Base-by-base conservation (phyloP, 768 basidiomycete genomes). In the Mycena floridula region DNA sequence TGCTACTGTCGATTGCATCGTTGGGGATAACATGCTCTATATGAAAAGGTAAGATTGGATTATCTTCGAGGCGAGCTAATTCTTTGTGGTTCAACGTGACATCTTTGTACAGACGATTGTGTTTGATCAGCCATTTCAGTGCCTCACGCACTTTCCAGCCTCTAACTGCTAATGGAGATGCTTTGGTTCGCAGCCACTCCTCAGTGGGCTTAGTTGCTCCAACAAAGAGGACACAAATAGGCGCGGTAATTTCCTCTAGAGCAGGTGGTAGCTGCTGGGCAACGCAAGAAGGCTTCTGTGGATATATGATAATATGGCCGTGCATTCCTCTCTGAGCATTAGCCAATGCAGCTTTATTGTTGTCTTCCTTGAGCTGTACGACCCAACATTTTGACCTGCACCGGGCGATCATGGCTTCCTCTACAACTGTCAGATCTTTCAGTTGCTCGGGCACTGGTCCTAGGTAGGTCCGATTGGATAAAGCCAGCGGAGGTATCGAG, bases 301-400 rank as follows among this genome's bases (percentile, higher is more conserved):
- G 70, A 54, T 64, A 68, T 2, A 70, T 57, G 18, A 74, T 66
- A 6, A 68, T 54, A 50, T 72, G 62, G 0, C 72, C 72, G 41
- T 53, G 53, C 7, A 70, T 13, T 1, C 60, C 69, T 4, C 62
- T 41, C 44, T 73, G 68, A 0, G 36, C 21, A 27, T 47, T 44
- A 3, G 59, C 48, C 7, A 26, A 25, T 2, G 26, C 16, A 22
- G 30, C 2, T 7, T 38, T 25, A 6, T 46, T 26, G 16, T 46
- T 43, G 24, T 52, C 50, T 44, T 63, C 56, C 37, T 60, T 59
- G 2, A 72, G 42, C 30, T 67, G 65, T 6, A 72, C 44, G 20
- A 71, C 55, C 58, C 59, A 66, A 39, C 54, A 59, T 40, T 66
- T 69, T 0, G 68, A 58, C 1, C 60, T 54, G 48, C 63, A 69